Conservation (phyloP, 306 rosid species). For the Pyrus betulifolia region DNA sequence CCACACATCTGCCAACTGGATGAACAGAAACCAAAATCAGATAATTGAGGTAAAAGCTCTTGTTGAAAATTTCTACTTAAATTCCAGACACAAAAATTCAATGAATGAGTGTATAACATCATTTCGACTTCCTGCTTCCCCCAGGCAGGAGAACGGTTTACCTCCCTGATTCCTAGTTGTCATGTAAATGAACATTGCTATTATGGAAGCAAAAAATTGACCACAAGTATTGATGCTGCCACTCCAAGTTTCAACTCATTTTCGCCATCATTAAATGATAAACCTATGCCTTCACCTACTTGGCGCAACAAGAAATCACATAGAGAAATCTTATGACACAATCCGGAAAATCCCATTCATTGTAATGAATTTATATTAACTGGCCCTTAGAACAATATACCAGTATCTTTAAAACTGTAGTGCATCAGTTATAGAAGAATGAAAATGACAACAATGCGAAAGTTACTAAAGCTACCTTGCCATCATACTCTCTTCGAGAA, state of each 20-base stretch:
- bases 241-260: not conserved
- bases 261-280: not conserved
- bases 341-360: not conserved
- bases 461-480: constrained; percentile 51
- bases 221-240: not conserved
- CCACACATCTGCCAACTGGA: constrained; percentile 87
- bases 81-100: not conserved
- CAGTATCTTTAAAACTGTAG: not conserved
- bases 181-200: not conserved
- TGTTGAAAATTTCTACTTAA: not conserved
- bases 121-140: not conserved
- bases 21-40: constrained; percentile 8
- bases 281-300: not conserved
- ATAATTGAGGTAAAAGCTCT: not conserved
- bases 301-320: not conserved
- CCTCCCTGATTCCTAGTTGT: not conserved
- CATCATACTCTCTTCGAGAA: constrained; percentile 77
- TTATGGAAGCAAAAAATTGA: not conserved
- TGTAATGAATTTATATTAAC: not conserved
- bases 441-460: not conserved
- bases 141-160: not conserved
- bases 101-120: not conserved
- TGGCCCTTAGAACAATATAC: not conserved
- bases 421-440: not conserved
- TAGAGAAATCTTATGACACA: not conserved